phyloP scores from a whole-genome alignment of 345 rosid species.

The Citrus sinensis region DNA sequence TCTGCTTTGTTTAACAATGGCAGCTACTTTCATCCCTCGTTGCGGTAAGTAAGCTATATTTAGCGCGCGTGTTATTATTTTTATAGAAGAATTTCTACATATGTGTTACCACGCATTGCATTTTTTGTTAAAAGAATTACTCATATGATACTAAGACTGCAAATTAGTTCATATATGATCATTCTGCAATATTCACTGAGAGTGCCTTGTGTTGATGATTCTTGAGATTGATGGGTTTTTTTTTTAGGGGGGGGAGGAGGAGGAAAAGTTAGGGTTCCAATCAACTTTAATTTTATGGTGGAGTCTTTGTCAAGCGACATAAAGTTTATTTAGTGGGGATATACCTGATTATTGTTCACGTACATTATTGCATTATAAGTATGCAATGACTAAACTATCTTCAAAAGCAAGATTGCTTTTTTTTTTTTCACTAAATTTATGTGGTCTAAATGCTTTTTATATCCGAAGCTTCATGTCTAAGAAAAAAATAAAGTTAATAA shows the following conservation, averaged over 20 bases:
- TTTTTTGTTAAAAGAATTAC: neutral
- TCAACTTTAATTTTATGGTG: neutral
- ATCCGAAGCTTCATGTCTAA: neutral
- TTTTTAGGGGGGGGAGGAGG: no score
- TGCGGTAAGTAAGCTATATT: conserved; percentile 34
- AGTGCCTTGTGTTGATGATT: neutral
- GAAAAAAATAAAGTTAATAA: neutral
- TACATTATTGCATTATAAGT: neutral
- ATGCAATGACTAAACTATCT: neutral
- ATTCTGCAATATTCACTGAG: neutral
- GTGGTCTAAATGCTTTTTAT: neutral
- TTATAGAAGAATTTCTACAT: neutral
- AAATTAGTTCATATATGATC: no score
- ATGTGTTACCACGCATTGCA: neutral
- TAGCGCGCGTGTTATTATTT: neutral
- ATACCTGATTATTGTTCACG: neutral
- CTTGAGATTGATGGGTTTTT: no score
- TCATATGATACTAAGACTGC: neutral
- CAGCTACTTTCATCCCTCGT: conserved; percentile 31
- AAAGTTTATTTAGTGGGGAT: conserved; percentile 3
- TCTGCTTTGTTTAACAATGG: conserved; percentile 36
- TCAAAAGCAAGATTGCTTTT: neutral
- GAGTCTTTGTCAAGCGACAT: conserved; percentile 8
- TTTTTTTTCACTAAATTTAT: neutral
- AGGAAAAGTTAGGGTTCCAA: neutral